Evolutionary conservation across 73 alveolate species (phyloP), one percentile per base, ranked within the genome.

Genomic region (Effrenium voratum): DNA sequence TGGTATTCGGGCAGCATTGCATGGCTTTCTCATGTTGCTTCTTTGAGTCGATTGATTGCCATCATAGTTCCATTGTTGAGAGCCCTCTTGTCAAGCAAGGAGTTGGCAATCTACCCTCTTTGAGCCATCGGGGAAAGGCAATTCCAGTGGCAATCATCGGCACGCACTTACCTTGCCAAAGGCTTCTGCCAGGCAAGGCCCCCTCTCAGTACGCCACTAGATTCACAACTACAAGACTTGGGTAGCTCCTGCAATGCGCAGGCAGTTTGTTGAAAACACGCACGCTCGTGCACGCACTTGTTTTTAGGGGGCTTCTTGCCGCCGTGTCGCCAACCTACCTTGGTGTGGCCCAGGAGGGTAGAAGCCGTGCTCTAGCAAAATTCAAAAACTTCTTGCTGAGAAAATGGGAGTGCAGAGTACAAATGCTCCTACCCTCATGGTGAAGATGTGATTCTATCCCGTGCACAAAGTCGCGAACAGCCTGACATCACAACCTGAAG

Each of bases 381-480:
- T 8, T 19, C 80, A 16, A 26, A 26, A 68, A 26, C 80, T 16
- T 30, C 19, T 34, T 68, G 24, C 40, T 10, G 2, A 30, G 45
- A 22, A 68, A 19, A 30, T 75, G 38, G 32, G 6, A 2, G 13
- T 24, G 26, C 16, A 26, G 15, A 30, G 46, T 45, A 47, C 59
- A 60, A 57, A 86, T 60, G 44, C 43, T 82, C 81, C 94, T 57
- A n/a, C 36, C 50, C 93, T 43, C 94, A 57, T n/a, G 34, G 79
- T 86, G 66, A 46, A 57, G 57, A 41, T 85, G 79, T 85, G 94
- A 36, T 57, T 84, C 40, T 3, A 8, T n/a, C 80, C 57, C 32
- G n/a, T 32, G 24, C 32, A 43, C 16, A 76, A 57, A 19, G 13
- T 32, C 10, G 41, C 38, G 12, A 47, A 0, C n/a, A 5, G n/a